Conservation (phyloP, 495 filamentous ascomycete genomes). For the Neurospora sp. region DNA sequence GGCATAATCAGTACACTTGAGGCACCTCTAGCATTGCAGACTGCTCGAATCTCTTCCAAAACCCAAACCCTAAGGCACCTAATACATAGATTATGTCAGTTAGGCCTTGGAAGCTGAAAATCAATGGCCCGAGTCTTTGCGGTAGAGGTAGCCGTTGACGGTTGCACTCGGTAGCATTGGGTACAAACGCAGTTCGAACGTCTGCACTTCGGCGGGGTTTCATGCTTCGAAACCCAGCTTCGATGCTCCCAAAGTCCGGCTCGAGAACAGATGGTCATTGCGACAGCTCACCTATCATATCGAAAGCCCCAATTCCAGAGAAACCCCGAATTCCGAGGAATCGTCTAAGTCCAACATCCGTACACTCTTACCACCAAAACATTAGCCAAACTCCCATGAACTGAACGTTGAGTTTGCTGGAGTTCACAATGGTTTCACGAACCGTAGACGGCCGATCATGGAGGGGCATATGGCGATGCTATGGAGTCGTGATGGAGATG, state of each 20-base stretch:
- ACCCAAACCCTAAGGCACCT: too few relatives aligned
- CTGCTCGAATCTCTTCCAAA: too few relatives aligned
- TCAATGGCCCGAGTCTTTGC: too few relatives aligned
- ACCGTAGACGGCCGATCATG: background rate
- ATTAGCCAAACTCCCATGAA: background rate
- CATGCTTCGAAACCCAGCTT: background rate
- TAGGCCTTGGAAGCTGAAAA: too few relatives aligned
- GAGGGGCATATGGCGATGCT: background rate
- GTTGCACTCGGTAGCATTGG: background rate
- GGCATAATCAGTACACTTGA: too few relatives aligned
- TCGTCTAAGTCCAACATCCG: background rate
- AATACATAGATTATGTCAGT: too few relatives aligned
- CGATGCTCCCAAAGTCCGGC: background rate
- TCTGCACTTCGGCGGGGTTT: background rate
- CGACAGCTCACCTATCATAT: background rate
- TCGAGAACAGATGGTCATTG: background rate
- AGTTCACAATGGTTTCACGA: background rate
- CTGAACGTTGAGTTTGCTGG: background rate
- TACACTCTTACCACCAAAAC: background rate
- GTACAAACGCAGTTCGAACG: background rate
- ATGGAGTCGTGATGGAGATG: background rate
- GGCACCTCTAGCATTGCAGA: too few relatives aligned
- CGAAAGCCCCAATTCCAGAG: background rate
- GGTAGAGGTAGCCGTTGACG: background rate
- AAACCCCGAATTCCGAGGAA: background rate